Percentiles rank a stretch among this genome's conserved stretches.
Evolutionary conservation across 768 basidiomycete species (phyloP).

Genomic region (Xanthoconium stramineum): DNA sequence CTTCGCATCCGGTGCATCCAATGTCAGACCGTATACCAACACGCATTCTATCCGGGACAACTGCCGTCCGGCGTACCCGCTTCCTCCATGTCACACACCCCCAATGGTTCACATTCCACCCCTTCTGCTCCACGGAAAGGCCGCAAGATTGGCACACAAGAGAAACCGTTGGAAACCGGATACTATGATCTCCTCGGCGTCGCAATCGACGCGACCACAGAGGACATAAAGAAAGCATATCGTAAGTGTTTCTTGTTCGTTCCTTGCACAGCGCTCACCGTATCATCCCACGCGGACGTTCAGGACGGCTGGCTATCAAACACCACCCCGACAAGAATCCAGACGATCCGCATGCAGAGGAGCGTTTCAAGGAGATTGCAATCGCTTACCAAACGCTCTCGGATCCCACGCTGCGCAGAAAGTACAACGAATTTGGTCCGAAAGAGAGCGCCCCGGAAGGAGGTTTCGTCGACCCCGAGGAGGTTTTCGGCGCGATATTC

Average conservation of each 20-base stretch:
- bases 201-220: conserved; percentile 66
- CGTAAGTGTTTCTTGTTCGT: conserved; percentile 39
- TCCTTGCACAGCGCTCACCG: too few relatives aligned
- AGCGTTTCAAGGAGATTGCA: conserved; percentile 87
- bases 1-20: conserved; percentile 69
- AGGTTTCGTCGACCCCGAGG: conserved; percentile 85
- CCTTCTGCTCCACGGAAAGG: conserved; percentile 40
- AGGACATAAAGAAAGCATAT: conserved; percentile 91
- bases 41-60: conserved; percentile 68
- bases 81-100: conserved; percentile 14
- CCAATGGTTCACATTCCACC: conserved; percentile 19
- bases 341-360: conserved; percentile 80
- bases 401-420: conserved; percentile 67
- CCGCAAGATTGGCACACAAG: conserved; percentile 85
- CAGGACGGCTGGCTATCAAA: conserved; percentile 84
- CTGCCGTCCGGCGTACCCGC: conserved; percentile 33
- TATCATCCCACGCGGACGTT: not conserved
- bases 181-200: conserved; percentile 88
- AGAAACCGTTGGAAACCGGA: conserved; percentile 82
- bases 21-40: conserved; percentile 57
- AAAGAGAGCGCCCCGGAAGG: conserved; percentile 81
- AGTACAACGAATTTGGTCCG: conserved; percentile 90
- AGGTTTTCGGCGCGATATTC: conserved; percentile 79
- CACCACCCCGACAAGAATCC: conserved; percentile 93
- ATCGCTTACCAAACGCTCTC: conserved; percentile 88